Conservation (phyloP, 306 rosid species). For the Datisca glomerata region DNA sequence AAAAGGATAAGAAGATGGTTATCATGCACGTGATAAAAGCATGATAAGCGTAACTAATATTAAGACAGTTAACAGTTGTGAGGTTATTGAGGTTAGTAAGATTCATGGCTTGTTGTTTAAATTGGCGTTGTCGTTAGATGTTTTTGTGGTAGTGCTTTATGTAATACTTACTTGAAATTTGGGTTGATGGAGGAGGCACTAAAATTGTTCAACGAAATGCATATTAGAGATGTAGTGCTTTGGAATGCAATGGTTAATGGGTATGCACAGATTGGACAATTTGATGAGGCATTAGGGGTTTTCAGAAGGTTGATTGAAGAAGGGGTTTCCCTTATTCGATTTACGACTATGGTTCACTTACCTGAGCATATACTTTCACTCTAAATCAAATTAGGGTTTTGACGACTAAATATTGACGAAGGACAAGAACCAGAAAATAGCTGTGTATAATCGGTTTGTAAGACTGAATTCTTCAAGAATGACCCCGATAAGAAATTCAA, state of each 20-base stretch:
- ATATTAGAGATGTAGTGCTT: conserved; percentile 63
- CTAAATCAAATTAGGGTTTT: too few species aligned
- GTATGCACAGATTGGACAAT: conserved; percentile 40
- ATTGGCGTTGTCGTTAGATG: conserved; percentile 58
- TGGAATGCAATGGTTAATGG: conserved; percentile 87
- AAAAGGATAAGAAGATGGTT: too few species aligned
- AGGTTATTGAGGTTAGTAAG: conserved; percentile 44
- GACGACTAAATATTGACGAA: too few species aligned
- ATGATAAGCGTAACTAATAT: too few species aligned
- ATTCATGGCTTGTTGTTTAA: conserved; percentile 67
- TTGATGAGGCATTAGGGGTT: conserved; percentile 50
- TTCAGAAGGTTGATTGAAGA: conserved; percentile 43
- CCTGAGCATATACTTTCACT: too few species aligned
- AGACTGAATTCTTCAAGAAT: too few species aligned
- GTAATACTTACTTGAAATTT: conserved; percentile 43
- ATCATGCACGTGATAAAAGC: too few species aligned
- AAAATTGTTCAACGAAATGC: conserved; percentile 51
- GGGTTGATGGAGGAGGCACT: conserved; percentile 44
- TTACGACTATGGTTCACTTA: too few species aligned
- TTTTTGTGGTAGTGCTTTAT: conserved; percentile 78
- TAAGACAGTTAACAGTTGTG: too few species aligned
- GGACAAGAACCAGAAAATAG: too few species aligned
- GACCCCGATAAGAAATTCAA: too few species aligned
- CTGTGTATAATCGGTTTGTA: too few species aligned
- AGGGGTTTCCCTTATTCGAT: conserved; percentile 45